Evolutionary conservation across 1,284 basidiomycete genomes (phyloP), one percentile per base, ranked within the genome.

Genomic region (Leccinum glutinopallens): DNA sequence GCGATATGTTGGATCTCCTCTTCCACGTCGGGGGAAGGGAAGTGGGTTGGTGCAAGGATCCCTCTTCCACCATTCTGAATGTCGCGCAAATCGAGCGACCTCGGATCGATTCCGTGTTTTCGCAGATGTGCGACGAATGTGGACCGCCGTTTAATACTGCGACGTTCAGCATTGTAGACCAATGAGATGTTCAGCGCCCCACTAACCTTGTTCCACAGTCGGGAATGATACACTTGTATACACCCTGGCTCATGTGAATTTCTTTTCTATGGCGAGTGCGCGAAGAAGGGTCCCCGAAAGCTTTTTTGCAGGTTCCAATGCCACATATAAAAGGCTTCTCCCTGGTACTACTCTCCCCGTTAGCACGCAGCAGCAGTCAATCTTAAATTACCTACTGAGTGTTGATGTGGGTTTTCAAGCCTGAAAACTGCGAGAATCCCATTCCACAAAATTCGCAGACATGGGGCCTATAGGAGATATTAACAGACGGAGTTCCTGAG

Each of bases 281-380:
- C 49, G 88, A 89, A 0, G 89, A 89, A 7, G 86, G 87, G 68
- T 90, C 88, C 13, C 83, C 83, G 65, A 90, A 90, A 13, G 75
- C 72, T 35, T 80, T 76, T 7, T 58, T 65, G 69, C 88, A 90
- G 19, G 71, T 73, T 17, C 73, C 69, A 49, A 78, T 75, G 9
- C 75, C 75, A 68, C 89, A 91, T 8, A 55, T 57, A 69, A 79
- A 81, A 5, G 87, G 88, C 71, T 84, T 87, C 4, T 63, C 73
- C 29, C 76, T 77, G 13, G 85, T 83, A 67, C 88, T 90, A 63
- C 39, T 57, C 53, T 60, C 19, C 53, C 32, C 17, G 17, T 71
- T 60, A 77, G 60, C 37, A 63, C 37, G 19, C 10, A 49, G 17
- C 51, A 37, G n/a, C 19, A 43, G 46, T 63, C 13, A 13, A 51